Conservation (phyloP, 495 filamentous ascomycete species). For the Penicillium canescens region DNA sequence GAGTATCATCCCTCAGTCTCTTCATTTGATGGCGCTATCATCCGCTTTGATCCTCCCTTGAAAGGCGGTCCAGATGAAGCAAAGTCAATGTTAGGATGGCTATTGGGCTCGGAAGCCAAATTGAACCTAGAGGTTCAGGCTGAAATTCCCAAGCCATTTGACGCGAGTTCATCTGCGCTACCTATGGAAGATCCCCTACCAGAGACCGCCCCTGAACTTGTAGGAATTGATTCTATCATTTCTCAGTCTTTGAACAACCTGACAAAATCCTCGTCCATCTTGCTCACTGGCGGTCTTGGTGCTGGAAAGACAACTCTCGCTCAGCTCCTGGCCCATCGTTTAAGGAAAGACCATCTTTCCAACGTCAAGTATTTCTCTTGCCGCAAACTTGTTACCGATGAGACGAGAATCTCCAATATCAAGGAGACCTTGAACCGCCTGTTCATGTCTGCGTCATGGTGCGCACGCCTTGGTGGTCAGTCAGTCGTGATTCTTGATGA, state of each 20-base stretch:
- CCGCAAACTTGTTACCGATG: conserved; percentile 80
- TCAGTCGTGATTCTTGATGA: conserved; percentile 88
- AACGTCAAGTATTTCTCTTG: conserved; percentile 82
- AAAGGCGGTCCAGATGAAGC: conserved; percentile 40
- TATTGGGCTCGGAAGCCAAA: conserved; percentile 72
- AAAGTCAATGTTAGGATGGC: conserved; percentile 65
- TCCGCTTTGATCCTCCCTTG: conserved; percentile 68
- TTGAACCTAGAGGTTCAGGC: conserved; percentile 70
- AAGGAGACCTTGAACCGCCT: conserved; percentile 82
- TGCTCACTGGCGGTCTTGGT: conserved; percentile 85
- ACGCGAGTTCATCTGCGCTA: conserved; percentile 43
- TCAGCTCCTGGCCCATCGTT: conserved; percentile 61
- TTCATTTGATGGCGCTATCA: conserved; percentile 65
- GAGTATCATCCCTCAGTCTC: conserved; percentile 39
- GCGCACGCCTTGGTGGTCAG: conserved; percentile 77
- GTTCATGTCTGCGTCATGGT: conserved; percentile 90
- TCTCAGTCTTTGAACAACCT: conserved; percentile 69
- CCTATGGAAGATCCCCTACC: conserved; percentile 56
- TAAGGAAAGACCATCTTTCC: conserved; percentile 67
- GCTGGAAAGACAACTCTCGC: conserved; percentile 82
- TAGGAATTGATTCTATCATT: conserved; percentile 81
- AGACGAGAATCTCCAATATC: conserved; percentile 81
- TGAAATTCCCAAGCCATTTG: conserved; percentile 61
- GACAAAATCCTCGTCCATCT: conserved; percentile 80
- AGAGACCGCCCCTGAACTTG: conserved; percentile 58